Evolutionary conservation across 768 basidiomycete species (phyloP), one percentile per base, ranked within the genome.

Genomic region (Rhizopogon rudus): DNA sequence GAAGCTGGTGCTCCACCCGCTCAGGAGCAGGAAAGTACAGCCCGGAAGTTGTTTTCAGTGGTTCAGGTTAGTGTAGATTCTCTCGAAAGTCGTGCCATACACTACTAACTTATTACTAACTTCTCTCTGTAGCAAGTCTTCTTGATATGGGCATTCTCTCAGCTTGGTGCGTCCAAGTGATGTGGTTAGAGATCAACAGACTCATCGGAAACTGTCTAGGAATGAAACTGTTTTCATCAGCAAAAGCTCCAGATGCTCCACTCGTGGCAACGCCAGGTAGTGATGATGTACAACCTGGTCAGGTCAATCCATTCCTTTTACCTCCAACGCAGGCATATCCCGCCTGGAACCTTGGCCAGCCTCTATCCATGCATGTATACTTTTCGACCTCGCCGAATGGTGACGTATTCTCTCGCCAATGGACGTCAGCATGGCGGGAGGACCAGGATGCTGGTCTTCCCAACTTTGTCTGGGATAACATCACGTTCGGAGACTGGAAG

Each of bases 401-500:
- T 6, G 81, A 86, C 60, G 77, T 85, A 7, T 88, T 88, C 71
- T 73, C 76, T 12, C 71, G 71, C 37, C 76, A 77, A 52, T 78
- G 77, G 79, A 78, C 76, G n/a, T 73, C 76, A 1, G 75, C 70
- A 37, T 79, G 76, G 68, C 69, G 75, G 42, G 74, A 76, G 51
- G 72, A 81, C 49, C 71, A 73, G 39, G 80, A 78, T 44, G 77
- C 75, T 54, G 70, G 65, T 25, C 71, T 92, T 39, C 89, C 89
- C 6, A 77, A 77, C 57, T 85, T 91, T 57, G 75, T 84, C 17
- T 93, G 91, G 91, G 71, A 82, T 33, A 84, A 91, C 62, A 81
- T 93, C 45, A 84, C 81, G 0, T 90, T 84, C 55, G 91, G 91
- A 40, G 81, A 91, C 63, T 93, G 82, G 79, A 79, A 77, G 42